A percentile compares a stretch with the other conserved stretches of the same genome.
Conservation (phyloP, 1,139 yeast genomes). For the Pneumocystis canis region DNA sequence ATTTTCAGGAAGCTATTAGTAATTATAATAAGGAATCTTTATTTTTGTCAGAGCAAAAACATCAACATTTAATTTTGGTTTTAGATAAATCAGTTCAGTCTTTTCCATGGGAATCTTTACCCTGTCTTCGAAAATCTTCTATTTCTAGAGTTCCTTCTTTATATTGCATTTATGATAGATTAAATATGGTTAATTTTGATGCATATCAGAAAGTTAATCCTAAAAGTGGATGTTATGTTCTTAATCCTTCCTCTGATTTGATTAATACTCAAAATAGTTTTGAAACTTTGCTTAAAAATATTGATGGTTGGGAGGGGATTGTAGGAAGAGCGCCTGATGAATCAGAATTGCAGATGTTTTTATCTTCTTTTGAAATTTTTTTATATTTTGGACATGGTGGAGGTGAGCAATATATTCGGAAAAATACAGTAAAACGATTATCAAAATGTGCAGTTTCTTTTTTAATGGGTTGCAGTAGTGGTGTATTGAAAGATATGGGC, state of each 20-base stretch:
- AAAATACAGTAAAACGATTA: conserved; percentile 34
- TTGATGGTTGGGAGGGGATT: conserved; percentile 19
- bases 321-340: conserved; percentile 46
- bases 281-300: conserved; percentile 29
- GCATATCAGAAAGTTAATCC: conserved; percentile 18
- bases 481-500: conserved; percentile 43
- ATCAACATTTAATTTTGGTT: conserved; percentile 50
- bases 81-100: conserved; percentile 48
- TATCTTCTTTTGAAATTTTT: conserved; percentile 38
- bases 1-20: conserved; percentile 34
- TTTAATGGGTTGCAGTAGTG: conserved; percentile 87
- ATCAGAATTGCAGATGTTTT: conserved; percentile 29
- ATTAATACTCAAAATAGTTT: conserved; percentile 52
- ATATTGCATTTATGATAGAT: conserved; percentile 30
- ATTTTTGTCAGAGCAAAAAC: conserved; percentile 7
- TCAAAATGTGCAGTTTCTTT: conserved; percentile 49
- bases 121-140: conserved; percentile 38
- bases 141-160: conserved; percentile 68
- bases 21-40: conserved; percentile 19
- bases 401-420: conserved; percentile 65
- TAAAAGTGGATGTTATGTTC: conserved; percentile 37
- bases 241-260: conserved; percentile 77
- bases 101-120: conserved; percentile 83
- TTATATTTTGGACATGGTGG: conserved; percentile 87
- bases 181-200: conserved; percentile 21